Conservation (phyloP, 768 basidiomycete species). For the Boletus rex-veris region DNA sequence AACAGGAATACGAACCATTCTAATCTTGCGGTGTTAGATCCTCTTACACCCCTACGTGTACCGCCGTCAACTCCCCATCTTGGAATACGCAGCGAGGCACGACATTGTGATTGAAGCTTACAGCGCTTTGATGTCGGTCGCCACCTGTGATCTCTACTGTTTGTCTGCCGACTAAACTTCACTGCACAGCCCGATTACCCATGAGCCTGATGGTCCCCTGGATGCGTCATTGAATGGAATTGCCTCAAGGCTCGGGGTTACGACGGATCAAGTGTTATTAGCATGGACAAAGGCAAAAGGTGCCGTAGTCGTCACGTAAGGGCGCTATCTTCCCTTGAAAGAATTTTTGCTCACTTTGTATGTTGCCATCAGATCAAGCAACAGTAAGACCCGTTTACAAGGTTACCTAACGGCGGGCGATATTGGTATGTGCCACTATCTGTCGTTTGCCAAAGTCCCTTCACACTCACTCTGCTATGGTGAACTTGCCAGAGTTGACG, state of each 20-base stretch:
- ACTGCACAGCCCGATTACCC: conserved; percentile 52
- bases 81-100: conserved; percentile 55
- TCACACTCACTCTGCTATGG: too few relatives aligned
- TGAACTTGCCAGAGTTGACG: conserved; percentile 40
- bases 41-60: conserved; percentile 71
- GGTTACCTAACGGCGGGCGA: conserved; percentile 69
- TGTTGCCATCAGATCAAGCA: conserved; percentile 47
- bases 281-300: conserved; percentile 73
- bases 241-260: conserved; percentile 46
- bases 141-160: not conserved
- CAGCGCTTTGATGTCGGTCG: conserved; percentile 55
- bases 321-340: too few relatives aligned
- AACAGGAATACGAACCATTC: not conserved
- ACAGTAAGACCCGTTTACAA: conserved; percentile 60
- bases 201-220: conserved; percentile 57
- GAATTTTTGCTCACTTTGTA: not conserved
- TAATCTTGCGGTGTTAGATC: conserved; percentile 41
- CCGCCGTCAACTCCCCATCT: conserved; percentile 45
- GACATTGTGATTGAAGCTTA: conserved; percentile 72
- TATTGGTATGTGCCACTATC: conserved; percentile 37
- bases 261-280: conserved; percentile 63
- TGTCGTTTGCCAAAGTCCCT: too few relatives aligned
- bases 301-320: conserved; percentile 60
- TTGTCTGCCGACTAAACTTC: not conserved
- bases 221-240: conserved; percentile 56